Percentiles rank a stretch among this genome's conserved stretches.
Evolutionary conservation across 805 yeast species (phyloP).

Genomic region (Helenozyma rhizophorensis): DNA sequence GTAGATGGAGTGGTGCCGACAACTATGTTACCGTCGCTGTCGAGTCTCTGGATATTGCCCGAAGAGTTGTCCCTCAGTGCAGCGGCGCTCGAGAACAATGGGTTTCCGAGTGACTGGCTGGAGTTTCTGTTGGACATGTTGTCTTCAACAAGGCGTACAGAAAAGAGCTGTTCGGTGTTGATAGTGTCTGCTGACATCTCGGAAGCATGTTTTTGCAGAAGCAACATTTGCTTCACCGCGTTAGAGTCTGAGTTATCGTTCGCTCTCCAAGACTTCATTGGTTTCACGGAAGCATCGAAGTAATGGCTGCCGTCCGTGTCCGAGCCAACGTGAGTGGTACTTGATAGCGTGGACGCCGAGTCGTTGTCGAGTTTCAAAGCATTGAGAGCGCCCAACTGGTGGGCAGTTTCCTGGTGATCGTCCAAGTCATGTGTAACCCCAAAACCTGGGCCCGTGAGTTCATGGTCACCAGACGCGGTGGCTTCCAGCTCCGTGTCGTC

Average conservation of each 20-base stretch:
- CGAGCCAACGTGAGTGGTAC: constrained; percentile 51
- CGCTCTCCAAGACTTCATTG: constrained; percentile 42
- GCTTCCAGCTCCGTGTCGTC: constrained; percentile 12
- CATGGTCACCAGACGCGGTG: constrained; percentile 12
- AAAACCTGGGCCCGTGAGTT: constrained; percentile 32
- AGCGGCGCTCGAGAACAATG: too few species aligned
- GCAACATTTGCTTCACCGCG: constrained; percentile 15
- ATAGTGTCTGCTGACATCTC: constrained; percentile 75
- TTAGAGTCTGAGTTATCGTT: constrained; percentile 27
- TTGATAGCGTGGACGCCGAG: constrained; percentile 36
- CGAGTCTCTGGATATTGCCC: constrained; percentile 40
- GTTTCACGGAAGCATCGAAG: constrained; percentile 35
- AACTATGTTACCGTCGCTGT: constrained; percentile 42
- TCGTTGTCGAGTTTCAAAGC: constrained; percentile 46
- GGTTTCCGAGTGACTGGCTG: constrained; percentile 20
- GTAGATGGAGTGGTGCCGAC: constrained; percentile 10
- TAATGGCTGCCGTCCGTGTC: constrained; percentile 19
- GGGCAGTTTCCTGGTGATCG: constrained; percentile 23
- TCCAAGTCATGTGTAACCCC: constrained; percentile 24
- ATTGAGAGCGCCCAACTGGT: constrained; percentile 47
- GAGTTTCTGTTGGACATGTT: constrained; percentile 27
- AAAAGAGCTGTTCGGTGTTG: constrained; percentile 76
- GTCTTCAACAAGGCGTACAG: constrained; percentile 72
- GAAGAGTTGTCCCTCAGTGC: constrained; percentile 23
- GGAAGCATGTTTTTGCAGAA: constrained; percentile 31